Percentiles rank a stretch among this genome's conserved stretches.
These are phyloP conservation scores for Sporothrix luriei DNA, from an alignment of 2,329 filamentous ascomycete species.

Conservation along the genomic window DNA sequence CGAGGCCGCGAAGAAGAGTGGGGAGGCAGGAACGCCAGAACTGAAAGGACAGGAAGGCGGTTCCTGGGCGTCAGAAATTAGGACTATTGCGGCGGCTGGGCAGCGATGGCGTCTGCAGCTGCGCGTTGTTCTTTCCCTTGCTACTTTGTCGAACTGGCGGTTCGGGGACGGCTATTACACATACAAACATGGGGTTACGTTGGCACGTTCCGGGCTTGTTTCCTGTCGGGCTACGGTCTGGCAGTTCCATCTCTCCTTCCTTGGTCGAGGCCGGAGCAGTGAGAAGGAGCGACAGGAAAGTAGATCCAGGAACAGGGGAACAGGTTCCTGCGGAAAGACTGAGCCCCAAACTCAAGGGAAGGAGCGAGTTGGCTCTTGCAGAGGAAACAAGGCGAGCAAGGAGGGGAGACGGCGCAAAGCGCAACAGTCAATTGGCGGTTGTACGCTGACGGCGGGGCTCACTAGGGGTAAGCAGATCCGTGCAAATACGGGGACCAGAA, in stretches of 20 bases:
- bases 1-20: slow-evolving; percentile 39
- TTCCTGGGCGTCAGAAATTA: slow-evolving; percentile 36
- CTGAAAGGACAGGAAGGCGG: neutral
- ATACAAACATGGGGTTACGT: neutral
- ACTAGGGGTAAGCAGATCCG: slow-evolving; percentile 21
- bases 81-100: slow-evolving; percentile 31
- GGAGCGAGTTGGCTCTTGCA: slow-evolving; percentile 10
- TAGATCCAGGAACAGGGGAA: too few species aligned
- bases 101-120: slow-evolving; percentile 26
- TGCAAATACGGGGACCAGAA: neutral
- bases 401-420: slow-evolving; percentile 14
- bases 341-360: neutral
- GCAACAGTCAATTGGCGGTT: slow-evolving; percentile 11
- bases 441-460: slow-evolving; percentile 29
- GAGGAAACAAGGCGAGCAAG: neutral
- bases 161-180: neutral
- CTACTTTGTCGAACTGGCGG: neutral
- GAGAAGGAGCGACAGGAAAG: slow-evolving; percentile 11
- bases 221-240: neutral
- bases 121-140: slow-evolving; percentile 2
- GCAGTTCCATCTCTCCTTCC: neutral
- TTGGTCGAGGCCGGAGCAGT: neutral
- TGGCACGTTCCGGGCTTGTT: slow-evolving; percentile 3
- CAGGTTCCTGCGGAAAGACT: too few species aligned
- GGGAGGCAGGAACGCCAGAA: slow-evolving; percentile 15